phyloP scores from a whole-genome alignment of 2,329 filamentous ascomycete genomes.

The Aspergillus uvarum region DNA sequence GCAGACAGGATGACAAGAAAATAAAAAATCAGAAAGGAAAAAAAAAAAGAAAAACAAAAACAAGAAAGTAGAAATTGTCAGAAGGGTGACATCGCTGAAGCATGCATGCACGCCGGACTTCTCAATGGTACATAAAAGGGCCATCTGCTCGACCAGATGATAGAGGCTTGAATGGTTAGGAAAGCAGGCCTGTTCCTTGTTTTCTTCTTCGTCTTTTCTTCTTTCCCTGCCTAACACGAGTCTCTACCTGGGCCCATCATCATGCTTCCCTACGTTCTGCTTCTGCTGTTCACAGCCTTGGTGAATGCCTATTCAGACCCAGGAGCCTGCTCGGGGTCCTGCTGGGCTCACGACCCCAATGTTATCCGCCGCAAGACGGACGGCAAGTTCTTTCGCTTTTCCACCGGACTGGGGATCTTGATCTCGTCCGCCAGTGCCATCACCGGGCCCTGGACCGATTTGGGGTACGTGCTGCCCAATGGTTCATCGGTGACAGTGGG shows the following conservation, averaged over 20 bases:
- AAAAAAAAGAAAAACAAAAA: not conserved
- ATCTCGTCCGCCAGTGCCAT: conserved; percentile 49
- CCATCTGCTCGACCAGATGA: conserved; percentile 3
- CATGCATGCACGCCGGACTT: not conserved
- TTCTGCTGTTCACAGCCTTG: conserved; percentile 17
- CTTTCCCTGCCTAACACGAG: not conserved
- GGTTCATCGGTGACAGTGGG: conserved; percentile 46
- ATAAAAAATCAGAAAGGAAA: not conserved
- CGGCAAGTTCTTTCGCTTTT: conserved; percentile 56
- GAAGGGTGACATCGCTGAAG: conserved; percentile 1
- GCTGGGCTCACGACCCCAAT: conserved; percentile 50
- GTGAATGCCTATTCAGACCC: conserved; percentile 31
- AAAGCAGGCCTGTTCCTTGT: not conserved
- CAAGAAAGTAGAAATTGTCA: not conserved
- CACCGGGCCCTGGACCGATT: conserved; percentile 52
- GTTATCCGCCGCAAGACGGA: conserved; percentile 50
- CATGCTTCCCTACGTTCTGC: conserved; percentile 3
- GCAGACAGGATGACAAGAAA: not conserved
- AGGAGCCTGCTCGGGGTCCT: conserved; percentile 33
- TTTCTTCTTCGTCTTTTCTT: not conserved
- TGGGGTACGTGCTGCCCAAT: conserved; percentile 47
- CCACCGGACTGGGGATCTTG: conserved; percentile 51
- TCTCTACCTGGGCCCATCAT: not conserved
- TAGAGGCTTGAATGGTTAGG: not conserved
- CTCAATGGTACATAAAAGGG: conserved; percentile 3